These are phyloP conservation scores for Termitomyces sp. DNA, from an alignment of 768 basidiomycete genomes.

Conservation along the genomic window DNA sequence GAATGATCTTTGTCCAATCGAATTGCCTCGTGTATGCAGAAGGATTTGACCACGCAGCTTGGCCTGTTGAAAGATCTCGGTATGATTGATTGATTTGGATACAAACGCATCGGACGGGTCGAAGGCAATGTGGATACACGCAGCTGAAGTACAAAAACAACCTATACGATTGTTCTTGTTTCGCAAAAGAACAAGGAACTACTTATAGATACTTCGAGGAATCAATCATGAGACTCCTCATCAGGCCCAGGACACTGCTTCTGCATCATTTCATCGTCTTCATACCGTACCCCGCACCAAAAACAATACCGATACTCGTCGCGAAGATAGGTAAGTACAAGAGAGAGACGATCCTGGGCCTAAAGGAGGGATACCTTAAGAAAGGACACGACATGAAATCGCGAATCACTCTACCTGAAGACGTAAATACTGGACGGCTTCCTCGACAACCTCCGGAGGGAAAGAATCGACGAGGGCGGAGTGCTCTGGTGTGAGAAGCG, in stretches of 20 bases:
- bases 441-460: conserved; percentile 54
- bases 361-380: conserved; percentile 23
- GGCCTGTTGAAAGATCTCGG: too few species aligned
- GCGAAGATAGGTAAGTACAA: conserved; percentile 72
- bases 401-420: conserved; percentile 43
- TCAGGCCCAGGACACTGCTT: conserved; percentile 66
- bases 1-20: not conserved
- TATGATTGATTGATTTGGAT: not conserved
- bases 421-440: conserved; percentile 61
- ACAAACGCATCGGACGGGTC: not conserved
- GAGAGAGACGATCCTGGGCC: conserved; percentile 65
- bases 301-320: conserved; percentile 74
- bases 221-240: conserved; percentile 78
- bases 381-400: conserved; percentile 7
- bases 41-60: too few species aligned
- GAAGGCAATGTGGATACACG: not conserved
- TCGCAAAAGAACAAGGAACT: not conserved
- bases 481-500: conserved; percentile 25
- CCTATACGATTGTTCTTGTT: not conserved
- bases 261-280: conserved; percentile 51
- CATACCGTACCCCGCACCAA: conserved; percentile 83
- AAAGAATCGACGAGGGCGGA: conserved; percentile 28
- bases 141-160: not conserved
- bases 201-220: not conserved
- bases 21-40: not conserved